These are phyloP conservation scores for Trichoderma aggressivum DNA, from an alignment of 2,329 filamentous ascomycete genomes.

Conservation along the genomic window DNA sequence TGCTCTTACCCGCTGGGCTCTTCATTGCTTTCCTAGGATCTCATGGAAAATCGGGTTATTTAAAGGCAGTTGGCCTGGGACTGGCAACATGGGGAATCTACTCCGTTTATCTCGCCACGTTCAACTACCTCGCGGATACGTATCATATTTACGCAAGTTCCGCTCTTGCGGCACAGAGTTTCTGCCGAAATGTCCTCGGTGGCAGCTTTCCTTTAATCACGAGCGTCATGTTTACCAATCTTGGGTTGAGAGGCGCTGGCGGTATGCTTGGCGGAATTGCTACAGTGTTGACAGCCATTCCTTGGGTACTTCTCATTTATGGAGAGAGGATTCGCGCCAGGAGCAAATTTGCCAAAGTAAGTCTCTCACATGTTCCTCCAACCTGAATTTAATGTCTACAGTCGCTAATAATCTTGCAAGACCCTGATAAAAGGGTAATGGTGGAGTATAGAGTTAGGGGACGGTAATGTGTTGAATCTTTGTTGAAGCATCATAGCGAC, in stretches of 20 bases:
- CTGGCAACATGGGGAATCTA: conserved; percentile 84
- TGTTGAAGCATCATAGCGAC: not conserved
- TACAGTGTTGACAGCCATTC: conserved; percentile 68
- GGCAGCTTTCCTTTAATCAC: conserved; percentile 80
- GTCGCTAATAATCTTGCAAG: not conserved
- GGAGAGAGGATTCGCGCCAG: conserved; percentile 71
- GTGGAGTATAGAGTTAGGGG: not conserved
- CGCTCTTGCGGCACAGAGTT: conserved; percentile 80
- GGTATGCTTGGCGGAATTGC: conserved; percentile 74
- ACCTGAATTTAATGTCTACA: too few species aligned
- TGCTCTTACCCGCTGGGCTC: conserved; percentile 73
- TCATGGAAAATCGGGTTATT: conserved; percentile 26
- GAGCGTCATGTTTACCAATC: conserved; percentile 64
- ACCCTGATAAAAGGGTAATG: not conserved
- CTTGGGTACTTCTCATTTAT: conserved; percentile 79
- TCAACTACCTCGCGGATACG: conserved; percentile 88
- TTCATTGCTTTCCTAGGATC: conserved; percentile 47
- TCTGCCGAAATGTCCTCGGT: conserved; percentile 79
- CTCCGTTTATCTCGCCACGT: conserved; percentile 79
- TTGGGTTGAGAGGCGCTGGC: conserved; percentile 69
- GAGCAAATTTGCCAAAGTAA: conserved; percentile 70
- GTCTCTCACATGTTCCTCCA: conserved; percentile 21
- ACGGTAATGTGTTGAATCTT: not conserved
- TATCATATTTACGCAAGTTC: conserved; percentile 84
- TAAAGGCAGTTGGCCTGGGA: conserved; percentile 56